Evolutionary conservation across 345 rosid species (phyloP).

Genomic region (Moricandia moricandioides): DNA sequence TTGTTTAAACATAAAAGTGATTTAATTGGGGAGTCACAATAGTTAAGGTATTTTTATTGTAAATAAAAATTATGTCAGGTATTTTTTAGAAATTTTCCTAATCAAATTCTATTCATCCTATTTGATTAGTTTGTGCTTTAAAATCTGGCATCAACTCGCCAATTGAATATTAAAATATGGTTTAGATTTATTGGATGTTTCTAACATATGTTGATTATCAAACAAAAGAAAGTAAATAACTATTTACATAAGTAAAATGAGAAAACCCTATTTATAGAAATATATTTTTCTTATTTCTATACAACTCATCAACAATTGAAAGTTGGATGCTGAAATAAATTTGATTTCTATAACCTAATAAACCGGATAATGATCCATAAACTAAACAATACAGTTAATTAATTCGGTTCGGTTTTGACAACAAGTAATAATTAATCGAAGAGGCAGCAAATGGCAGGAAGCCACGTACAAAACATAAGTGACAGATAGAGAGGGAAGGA

Average conservation of each 20-base stretch:
- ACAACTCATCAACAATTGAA: background rate
- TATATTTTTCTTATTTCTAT: background rate
- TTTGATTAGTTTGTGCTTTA: background rate
- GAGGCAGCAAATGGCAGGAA: background rate
- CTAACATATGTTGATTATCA: background rate
- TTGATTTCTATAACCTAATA: slow-evolving; percentile 2
- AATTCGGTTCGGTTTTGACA: background rate
- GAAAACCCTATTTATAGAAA: slow-evolving; percentile 7
- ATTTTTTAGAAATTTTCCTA: too few species aligned
- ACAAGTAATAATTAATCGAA: background rate
- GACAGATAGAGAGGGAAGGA: slow-evolving; percentile 40
- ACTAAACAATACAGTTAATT: background rate
- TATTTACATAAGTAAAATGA: background rate
- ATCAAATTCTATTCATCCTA: too few species aligned
- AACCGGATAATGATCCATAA: slow-evolving; percentile 16
- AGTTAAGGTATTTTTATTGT: too few species aligned
- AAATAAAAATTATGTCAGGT: too few species aligned
- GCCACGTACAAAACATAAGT: slow-evolving; percentile 24
- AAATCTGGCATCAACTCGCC: background rate
- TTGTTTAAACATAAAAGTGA: too few species aligned
- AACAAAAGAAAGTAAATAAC: background rate
- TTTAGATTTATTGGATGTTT: background rate
- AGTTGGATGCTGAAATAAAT: background rate
- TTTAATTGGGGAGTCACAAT: too few species aligned
- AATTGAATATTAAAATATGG: background rate